Percentiles rank a stretch among this genome's conserved stretches.
Conservation (phyloP, 192 early-diverging fungal species). For the Spizellomyces punctatus region DNA sequence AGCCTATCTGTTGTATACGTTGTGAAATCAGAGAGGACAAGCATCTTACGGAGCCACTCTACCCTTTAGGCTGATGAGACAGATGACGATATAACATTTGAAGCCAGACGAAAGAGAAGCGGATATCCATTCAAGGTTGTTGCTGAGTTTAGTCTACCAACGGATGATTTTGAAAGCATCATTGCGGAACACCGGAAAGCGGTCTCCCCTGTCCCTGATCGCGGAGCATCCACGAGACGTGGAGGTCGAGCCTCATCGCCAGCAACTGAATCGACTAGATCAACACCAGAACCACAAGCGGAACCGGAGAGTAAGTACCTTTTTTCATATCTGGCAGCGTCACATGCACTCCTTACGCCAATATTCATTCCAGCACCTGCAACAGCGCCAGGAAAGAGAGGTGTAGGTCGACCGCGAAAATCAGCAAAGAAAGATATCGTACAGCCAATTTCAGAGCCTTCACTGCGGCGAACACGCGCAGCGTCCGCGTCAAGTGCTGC, state of each 20-base stretch:
- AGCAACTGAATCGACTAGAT: background rate
- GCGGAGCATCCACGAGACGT: background rate
- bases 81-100: slow-evolving; percentile 26
- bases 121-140: slow-evolving; percentile 31
- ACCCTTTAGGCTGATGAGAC: slow-evolving; percentile 23
- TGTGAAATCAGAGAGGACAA: too few relatives aligned
- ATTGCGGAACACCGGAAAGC: slow-evolving; percentile 29
- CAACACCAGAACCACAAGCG: slow-evolving; percentile 1
- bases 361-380: background rate
- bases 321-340: background rate
- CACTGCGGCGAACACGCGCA: slow-evolving; percentile 19
- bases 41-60: background rate
- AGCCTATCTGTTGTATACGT: background rate
- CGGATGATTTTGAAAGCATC: slow-evolving; percentile 28
- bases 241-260: background rate
- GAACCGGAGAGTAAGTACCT: background rate
- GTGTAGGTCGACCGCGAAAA: slow-evolving; percentile 28
- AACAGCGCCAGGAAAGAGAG: slow-evolving; percentile 16
- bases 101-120: slow-evolving; percentile 15
- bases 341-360: too few relatives aligned
- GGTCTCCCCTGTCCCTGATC: background rate
- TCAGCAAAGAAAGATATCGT: slow-evolving; percentile 6
- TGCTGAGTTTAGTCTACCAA: slow-evolving; percentile 30
- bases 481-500: background rate
- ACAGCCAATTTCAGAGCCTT: slow-evolving; percentile 8